Evolutionary conservation across 805 yeast species (phyloP).

Genomic region (Jamesozyma gamospora): DNA sequence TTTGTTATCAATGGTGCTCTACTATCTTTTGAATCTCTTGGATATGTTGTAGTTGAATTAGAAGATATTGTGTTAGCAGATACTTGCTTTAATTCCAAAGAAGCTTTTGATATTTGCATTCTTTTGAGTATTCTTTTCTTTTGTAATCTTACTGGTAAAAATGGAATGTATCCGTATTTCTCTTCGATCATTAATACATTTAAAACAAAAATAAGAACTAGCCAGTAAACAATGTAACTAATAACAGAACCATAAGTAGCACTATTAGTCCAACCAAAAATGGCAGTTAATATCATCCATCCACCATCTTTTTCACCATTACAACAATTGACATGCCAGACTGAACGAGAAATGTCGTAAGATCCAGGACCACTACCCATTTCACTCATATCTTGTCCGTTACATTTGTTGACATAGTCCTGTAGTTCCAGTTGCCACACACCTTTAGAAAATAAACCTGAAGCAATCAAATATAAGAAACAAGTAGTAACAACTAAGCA

Average conservation of each 20-base stretch:
- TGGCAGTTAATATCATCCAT: constrained; percentile 85
- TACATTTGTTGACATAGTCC: constrained; percentile 58
- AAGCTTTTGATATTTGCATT: constrained; percentile 22
- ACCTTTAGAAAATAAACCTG: constrained; percentile 78
- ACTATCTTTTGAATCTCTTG: constrained; percentile 21
- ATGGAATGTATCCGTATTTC: constrained; percentile 47
- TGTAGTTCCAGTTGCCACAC: constrained; percentile 86
- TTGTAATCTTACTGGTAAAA: constrained; percentile 55
- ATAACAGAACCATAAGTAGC: constrained; percentile 84
- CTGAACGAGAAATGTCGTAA: constrained; percentile 64
- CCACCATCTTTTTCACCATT: constrained; percentile 86
- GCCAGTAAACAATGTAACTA: constrained; percentile 68
- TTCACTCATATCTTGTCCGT: constrained; percentile 79
- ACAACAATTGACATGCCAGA: constrained; percentile 95
- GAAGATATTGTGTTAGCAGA: neutral
- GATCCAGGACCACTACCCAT: constrained; percentile 91
- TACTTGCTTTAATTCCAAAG: constrained; percentile 14
- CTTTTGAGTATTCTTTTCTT: constrained; percentile 39
- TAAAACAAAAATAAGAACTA: constrained; percentile 35
- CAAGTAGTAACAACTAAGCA: constrained; percentile 70
- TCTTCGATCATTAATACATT: constrained; percentile 43
- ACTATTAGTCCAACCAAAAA: constrained; percentile 89
- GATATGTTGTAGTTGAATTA: neutral
- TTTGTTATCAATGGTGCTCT: constrained; percentile 13
- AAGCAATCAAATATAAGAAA: constrained; percentile 73